Evolutionary conservation across 1,284 basidiomycete genomes (phyloP), one percentile per base, ranked within the genome.

Genomic region (Cerioporus squamosus): DNA sequence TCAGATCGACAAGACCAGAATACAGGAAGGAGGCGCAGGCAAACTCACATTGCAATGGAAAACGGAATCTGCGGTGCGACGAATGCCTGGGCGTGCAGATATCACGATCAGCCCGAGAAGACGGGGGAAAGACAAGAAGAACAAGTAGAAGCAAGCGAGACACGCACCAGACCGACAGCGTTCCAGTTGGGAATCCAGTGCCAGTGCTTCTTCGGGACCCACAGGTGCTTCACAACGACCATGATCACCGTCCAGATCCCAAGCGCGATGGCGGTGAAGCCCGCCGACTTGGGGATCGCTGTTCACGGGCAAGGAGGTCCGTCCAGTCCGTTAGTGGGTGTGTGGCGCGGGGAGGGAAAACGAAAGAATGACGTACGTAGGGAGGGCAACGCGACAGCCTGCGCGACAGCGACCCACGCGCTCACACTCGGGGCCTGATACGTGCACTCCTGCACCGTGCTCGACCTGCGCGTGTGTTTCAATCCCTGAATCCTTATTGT

Each of bases 131-230:
- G n/a, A n/a, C n/a, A n/a, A n/a, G n/a, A n/a, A n/a, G 20, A 17
- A 40, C 12, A 15, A 1, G 5, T 4, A 46, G 4, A 18, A 46
- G 45, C 9, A 31, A 39, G 10, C 12, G 2, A 26, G 36, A 14
- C n/a, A 33, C 54, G 43, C 48, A 56, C 86, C 26, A 82, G 70
- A 44, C 80, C 81, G 66, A 88, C 74, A 38, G 86, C 85, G 67
- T 86, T 87, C 82, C 84, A 87, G 78, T 89, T 89, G 43, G 86
- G 85, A n/a, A 88, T 72, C 55, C 73, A 87, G 44, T 64, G 66
- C 74, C 80, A 79, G 72, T 84, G 83, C 64, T 79, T 81, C 68
- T 77, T 77, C 17, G 85, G 84, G 52, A 87, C 74, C 65, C 75
- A 77, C 58, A 73, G 74, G 72, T 86, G 78, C 60, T 84, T 84